Evolutionary conservation across 1,284 basidiomycete genomes (phyloP), one percentile per base, ranked within the genome.

Genomic region (Trametes hirsuta): DNA sequence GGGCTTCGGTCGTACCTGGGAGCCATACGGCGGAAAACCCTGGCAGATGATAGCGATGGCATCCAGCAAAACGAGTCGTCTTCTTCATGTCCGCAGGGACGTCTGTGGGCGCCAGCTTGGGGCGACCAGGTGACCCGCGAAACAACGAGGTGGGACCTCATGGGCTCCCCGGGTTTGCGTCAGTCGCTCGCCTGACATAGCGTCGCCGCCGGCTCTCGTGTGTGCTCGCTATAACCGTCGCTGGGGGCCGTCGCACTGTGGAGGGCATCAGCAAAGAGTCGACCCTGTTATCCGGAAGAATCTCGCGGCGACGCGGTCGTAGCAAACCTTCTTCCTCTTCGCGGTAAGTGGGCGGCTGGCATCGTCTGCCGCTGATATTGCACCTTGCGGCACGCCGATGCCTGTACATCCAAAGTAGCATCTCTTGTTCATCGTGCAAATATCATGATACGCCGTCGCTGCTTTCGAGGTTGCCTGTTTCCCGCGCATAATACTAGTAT

Each of bases 1-100:
- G 25, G 45, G 55, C 55, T 57, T 57, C 55, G 25, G 48, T 42
- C n/a, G 56, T 58, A 58, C 56, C 56, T 58, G 56, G 52, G 12
- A 3, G 36, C 36, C 56, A 47, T 45, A 52, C 40, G 56, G 56
- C 25, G 25, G 44, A n/a, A 40, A 15, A 44, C 30, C 18, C 11
- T 34, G 36, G 51, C 55, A 46, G 35, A 39, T 51, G 55, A 57
- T 51, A 57, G 35, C 36, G 18, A 58, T 25, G 41, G 56, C 50
- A 52, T 37, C 22, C 41, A 41, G 25, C 24, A 42, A 52, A 24
- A 58, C 44, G 37, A 41, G 35, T n/a, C 5, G 37, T 8, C 45
- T 46, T 52, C 56, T 41, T 39, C 56, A 52, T 58, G 36, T 49
- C 42, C 25, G 47, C 22, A 12, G 24, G 12, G 18, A 36, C 24